Conservation (phyloP, 495 filamentous ascomycete species). For the Aspergillus sclerotiicarbonarius region DNA sequence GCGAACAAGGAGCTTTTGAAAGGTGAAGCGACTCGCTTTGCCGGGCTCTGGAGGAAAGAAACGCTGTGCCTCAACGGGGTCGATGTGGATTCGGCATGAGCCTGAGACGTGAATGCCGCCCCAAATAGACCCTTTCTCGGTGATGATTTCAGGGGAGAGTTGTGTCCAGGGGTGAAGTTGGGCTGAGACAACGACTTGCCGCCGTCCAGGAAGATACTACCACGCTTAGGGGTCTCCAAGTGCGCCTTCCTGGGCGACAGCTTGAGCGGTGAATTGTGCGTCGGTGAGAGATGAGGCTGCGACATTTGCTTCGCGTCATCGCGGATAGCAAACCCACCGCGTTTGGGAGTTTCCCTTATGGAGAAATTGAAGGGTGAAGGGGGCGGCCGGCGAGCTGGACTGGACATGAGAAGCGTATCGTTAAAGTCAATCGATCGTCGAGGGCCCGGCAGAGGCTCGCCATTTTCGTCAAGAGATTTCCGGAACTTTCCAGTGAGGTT, state of each 20-base stretch:
- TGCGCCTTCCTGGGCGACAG: constrained; percentile 29
- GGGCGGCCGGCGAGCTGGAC: constrained; percentile 49
- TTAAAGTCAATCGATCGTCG: constrained; percentile 36
- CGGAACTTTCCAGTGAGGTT: constrained; percentile 35
- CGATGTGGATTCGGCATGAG: constrained; percentile 28
- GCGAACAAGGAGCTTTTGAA: constrained; percentile 35
- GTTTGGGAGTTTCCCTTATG: constrained; percentile 35
- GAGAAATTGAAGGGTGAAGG: constrained; percentile 51
- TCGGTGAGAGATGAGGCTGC: constrained; percentile 30
- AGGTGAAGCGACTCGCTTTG: constrained; percentile 40
- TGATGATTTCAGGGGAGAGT: constrained; percentile 45
- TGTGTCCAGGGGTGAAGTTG: constrained; percentile 27
- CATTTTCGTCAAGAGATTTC: constrained; percentile 37
- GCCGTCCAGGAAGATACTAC: constrained; percentile 20
- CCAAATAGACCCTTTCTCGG: constrained; percentile 43
- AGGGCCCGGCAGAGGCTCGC: constrained; percentile 30
- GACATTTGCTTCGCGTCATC: constrained; percentile 20
- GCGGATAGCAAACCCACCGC: constrained; percentile 22
- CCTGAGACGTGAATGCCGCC: constrained; percentile 27
- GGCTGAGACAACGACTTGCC: constrained; percentile 18
- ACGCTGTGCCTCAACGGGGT: constrained; percentile 35
- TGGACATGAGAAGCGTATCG: constrained; percentile 43
- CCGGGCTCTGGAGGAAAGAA: constrained; percentile 41
- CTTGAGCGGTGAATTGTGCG: constrained; percentile 26
- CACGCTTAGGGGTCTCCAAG: constrained; percentile 24